These are phyloP conservation scores for Leishmania gerbilli DNA, from an alignment of 208 protist genomes.

Conservation along the genomic window DNA sequence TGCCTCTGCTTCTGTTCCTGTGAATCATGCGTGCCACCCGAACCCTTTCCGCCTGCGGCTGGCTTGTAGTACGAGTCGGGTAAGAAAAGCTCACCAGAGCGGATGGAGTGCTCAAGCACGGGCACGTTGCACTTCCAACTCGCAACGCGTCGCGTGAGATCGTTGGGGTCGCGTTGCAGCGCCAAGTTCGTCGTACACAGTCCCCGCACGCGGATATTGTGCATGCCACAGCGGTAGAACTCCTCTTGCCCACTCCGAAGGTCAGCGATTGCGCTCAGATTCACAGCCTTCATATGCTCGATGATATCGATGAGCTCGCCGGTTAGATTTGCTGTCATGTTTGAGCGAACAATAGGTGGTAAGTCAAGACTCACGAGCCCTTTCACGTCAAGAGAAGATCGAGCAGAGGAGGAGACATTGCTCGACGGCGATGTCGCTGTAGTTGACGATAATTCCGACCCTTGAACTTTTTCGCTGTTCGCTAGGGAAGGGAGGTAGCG, in stretches of 20 bases:
- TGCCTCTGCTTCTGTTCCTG: not conserved
- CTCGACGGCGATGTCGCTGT: not conserved
- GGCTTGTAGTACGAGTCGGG: constrained; percentile 23
- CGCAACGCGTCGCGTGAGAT: constrained; percentile 8
- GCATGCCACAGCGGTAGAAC: constrained; percentile 55
- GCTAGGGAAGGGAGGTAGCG: constrained; percentile 1
- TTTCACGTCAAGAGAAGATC: constrained; percentile 9
- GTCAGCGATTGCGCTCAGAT: constrained; percentile 38
- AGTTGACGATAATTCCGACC: not conserved
- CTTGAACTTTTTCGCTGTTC: not conserved
- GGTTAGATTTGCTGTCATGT: constrained; percentile 31
- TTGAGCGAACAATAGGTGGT: constrained; percentile 40
- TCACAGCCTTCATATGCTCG: constrained; percentile 43
- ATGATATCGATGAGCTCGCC: constrained; percentile 39
- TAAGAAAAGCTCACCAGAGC: constrained; percentile 44
- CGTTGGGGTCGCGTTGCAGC: constrained; percentile 19
- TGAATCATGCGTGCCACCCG: not conserved
- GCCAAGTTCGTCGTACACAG: constrained; percentile 61
- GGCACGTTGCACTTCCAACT: constrained; percentile 60
- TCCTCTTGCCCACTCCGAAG: constrained; percentile 51
- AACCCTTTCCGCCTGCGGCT: not conserved
- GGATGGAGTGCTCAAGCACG: constrained; percentile 43
- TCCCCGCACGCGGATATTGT: constrained; percentile 39
- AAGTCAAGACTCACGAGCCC: constrained; percentile 61
- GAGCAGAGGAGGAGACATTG: not conserved